Evolutionary conservation across 192 early-diverging fungal genomes (phyloP).

Genomic region (Coemansia sp.): DNA sequence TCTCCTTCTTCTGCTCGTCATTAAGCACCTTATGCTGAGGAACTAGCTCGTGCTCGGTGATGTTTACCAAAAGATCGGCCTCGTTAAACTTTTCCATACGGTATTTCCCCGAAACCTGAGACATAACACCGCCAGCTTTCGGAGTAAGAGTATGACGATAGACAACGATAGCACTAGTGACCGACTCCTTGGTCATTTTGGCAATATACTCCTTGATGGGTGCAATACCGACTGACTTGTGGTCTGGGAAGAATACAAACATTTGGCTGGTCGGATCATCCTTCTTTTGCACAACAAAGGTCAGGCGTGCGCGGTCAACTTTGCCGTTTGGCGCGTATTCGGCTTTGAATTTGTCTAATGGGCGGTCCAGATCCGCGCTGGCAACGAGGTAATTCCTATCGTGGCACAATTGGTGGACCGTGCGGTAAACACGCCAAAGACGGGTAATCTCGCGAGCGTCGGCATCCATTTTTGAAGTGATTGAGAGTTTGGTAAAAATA

Average conservation of each 20-base stretch:
- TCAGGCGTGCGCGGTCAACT: slow-evolving; percentile 79
- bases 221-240: slow-evolving; percentile 85
- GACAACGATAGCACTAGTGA: slow-evolving; percentile 85
- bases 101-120: slow-evolving; percentile 49
- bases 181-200: slow-evolving; percentile 82
- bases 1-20: slow-evolving; percentile 69
- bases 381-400: slow-evolving; percentile 90
- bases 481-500: slow-evolving; percentile 5
- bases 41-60: slow-evolving; percentile 95
- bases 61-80: slow-evolving; percentile 93
- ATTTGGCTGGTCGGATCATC: slow-evolving; percentile 82
- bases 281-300: slow-evolving; percentile 82
- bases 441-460: slow-evolving; percentile 67
- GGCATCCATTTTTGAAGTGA: slow-evolving; percentile 23
- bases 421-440: slow-evolving; percentile 84
- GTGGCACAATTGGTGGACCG: slow-evolving; percentile 85
- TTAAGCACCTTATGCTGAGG: slow-evolving; percentile 88
- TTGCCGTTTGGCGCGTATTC: slow-evolving; percentile 69
- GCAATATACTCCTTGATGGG: slow-evolving; percentile 79
- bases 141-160: slow-evolving; percentile 83
- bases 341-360: slow-evolving; percentile 77
- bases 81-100: slow-evolving; percentile 88
- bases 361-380: slow-evolving; percentile 76
- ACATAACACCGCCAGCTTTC: slow-evolving; percentile 75
- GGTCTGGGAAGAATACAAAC: slow-evolving; percentile 92